Evolutionary conservation across 2,329 filamentous ascomycete genomes (phyloP).

Genomic region (Penicillium aurantiogriseum): DNA sequence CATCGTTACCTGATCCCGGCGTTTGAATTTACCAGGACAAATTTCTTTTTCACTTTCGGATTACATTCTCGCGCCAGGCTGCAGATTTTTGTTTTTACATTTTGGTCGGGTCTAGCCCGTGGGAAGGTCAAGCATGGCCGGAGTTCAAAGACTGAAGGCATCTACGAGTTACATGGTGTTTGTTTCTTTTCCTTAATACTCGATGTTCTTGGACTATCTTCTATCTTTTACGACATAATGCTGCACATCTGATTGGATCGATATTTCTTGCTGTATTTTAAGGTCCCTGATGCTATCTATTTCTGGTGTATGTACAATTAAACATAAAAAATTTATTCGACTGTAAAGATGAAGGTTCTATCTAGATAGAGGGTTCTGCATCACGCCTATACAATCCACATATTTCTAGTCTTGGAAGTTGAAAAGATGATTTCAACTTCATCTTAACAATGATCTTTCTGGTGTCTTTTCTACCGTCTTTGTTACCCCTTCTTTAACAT

Average conservation of each 20-base stretch:
- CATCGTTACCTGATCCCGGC: constrained; percentile 15
- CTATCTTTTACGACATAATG: constrained; percentile 32
- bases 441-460: background rate
- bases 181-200: constrained; percentile 12
- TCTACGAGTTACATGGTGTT: constrained; percentile 10
- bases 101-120: constrained; percentile 14
- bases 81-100: constrained; percentile 9
- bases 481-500: background rate
- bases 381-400: background rate
- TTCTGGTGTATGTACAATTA: background rate
- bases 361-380: background rate
- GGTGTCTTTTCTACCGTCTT: background rate
- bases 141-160: constrained; percentile 27
- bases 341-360: background rate
- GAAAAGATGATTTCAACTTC: background rate
- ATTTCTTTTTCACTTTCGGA: background rate
- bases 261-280: constrained; percentile 2
- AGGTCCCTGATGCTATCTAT: background rate
- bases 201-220: constrained; percentile 4
- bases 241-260: constrained; percentile 1
- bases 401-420: background rate
- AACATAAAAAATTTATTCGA: background rate
- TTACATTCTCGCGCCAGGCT: constrained; percentile 11
- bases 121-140: constrained; percentile 26
- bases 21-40: constrained; percentile 15